A percentile compares a stretch with the other conserved stretches of the same genome.
Evolutionary conservation across 768 basidiomycete species (phyloP).

Genomic region (Tricholoma hemisulphureum): DNA sequence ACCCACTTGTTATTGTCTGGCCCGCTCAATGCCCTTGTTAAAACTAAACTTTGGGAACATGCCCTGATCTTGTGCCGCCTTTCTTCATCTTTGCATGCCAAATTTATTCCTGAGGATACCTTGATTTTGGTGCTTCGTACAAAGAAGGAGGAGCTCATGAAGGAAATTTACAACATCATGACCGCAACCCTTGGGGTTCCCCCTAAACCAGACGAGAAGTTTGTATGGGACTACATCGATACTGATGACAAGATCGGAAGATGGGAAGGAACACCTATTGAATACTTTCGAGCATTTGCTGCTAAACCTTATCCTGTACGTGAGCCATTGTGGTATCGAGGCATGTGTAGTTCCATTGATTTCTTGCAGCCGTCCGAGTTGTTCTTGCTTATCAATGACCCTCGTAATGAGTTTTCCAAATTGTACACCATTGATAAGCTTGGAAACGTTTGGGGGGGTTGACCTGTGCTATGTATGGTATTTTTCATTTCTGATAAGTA

Average conservation of each 20-base stretch:
- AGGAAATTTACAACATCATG: conserved; percentile 81
- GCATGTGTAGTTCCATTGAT: neutral
- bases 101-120: conserved; percentile 46
- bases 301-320: conserved; percentile 53
- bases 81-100: conserved; percentile 49
- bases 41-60: conserved; percentile 90
- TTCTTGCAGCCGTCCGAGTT: conserved; percentile 57
- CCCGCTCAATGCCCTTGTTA: conserved; percentile 76
- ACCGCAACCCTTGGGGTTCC: conserved; percentile 86
- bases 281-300: conserved; percentile 72
- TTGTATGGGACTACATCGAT: conserved; percentile 90
- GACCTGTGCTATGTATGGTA: conserved; percentile 76
- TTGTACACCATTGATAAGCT: conserved; percentile 91
- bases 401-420: conserved; percentile 77
- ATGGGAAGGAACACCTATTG: conserved; percentile 79
- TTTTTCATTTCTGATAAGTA: neutral
- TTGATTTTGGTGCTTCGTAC: conserved; percentile 59
- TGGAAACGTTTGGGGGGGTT: conserved; percentile 88
- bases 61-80: conserved; percentile 76
- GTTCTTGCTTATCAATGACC: conserved; percentile 95
- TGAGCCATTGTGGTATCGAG: conserved; percentile 15
- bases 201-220: conserved; percentile 64
- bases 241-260: conserved; percentile 68
- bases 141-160: conserved; percentile 83
- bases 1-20: conserved; percentile 73